Evolutionary conservation across 1,139 yeast species (phyloP).

Genomic region (Nakaseomyces glabratus): DNA sequence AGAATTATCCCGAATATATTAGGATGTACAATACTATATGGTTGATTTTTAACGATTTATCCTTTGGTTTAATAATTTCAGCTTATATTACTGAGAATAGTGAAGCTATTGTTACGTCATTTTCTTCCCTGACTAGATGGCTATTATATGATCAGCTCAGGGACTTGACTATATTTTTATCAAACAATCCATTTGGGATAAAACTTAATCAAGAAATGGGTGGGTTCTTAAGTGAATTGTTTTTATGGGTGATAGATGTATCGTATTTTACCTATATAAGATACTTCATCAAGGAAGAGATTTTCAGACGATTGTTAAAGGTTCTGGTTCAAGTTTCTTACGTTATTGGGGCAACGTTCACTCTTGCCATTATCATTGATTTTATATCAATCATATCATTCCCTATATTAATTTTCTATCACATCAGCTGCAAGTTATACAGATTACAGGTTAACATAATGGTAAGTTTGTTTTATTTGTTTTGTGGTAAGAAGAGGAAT

Average conservation of each 20-base stretch:
- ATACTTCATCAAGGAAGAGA: slow-evolving; percentile 22
- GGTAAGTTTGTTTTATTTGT: slow-evolving; percentile 69
- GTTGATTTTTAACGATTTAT: slow-evolving; percentile 74
- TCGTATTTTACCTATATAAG: slow-evolving; percentile 40
- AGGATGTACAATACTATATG: slow-evolving; percentile 81
- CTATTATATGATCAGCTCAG: slow-evolving; percentile 35
- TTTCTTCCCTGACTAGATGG: slow-evolving; percentile 14
- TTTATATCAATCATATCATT: slow-evolving; percentile 51
- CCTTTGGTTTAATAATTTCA: slow-evolving; percentile 61
- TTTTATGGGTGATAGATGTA: slow-evolving; percentile 72
- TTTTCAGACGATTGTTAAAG: slow-evolving; percentile 30
- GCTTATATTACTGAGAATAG: slow-evolving; percentile 42
- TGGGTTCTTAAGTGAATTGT: slow-evolving; percentile 74
- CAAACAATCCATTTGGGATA: slow-evolving; percentile 89
- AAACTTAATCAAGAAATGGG: slow-evolving; percentile 85
- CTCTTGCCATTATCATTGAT: slow-evolving; percentile 61
- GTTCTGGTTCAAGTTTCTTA: slow-evolving; percentile 39
- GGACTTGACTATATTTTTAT: slow-evolving; percentile 59
- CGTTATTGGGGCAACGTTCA: slow-evolving; percentile 56
- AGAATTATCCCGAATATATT: slow-evolving; percentile 62
- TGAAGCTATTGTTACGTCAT: slow-evolving; percentile 21
- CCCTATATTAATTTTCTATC: slow-evolving; percentile 70
- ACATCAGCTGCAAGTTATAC: slow-evolving; percentile 70
- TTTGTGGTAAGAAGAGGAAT: slow-evolving; percentile 84
- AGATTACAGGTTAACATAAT: slow-evolving; percentile 64